Evolutionary conservation across 768 basidiomycete genomes (phyloP).

Genomic region (Lactarius hengduanensis): DNA sequence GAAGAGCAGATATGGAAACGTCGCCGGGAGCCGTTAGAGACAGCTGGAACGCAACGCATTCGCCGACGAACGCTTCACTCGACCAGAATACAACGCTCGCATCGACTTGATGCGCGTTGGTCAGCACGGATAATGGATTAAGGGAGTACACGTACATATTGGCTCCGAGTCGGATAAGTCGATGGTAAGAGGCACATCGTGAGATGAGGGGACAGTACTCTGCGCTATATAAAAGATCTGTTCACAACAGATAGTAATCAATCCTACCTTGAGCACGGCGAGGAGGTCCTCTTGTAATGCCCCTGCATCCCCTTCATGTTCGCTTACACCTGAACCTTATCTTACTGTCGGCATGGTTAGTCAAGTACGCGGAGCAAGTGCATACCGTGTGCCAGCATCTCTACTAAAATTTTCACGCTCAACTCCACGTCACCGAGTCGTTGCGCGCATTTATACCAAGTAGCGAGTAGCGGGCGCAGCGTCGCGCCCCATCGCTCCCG

Average conservation of each 20-base stretch:
- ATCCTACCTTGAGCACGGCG: conserved; percentile 65
- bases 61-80: conserved; percentile 55
- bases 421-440: conserved; percentile 74
- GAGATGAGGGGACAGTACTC: conserved; percentile 66
- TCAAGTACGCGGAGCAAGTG: not conserved
- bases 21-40: conserved; percentile 52
- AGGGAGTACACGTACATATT: conserved; percentile 49
- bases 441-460: conserved; percentile 84
- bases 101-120: conserved; percentile 49
- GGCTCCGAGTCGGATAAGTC: conserved; percentile 63
- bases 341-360: not conserved
- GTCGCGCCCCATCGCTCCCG: conserved; percentile 77
- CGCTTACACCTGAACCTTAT: conserved; percentile 35
- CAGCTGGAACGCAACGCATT: conserved; percentile 73
- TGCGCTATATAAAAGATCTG: conserved; percentile 33
- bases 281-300: conserved; percentile 67
- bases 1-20: conserved; percentile 53
- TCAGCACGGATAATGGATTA: conserved; percentile 19
- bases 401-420: conserved; percentile 71
- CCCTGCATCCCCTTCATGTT: conserved; percentile 46
- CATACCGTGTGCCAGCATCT: conserved; percentile 80
- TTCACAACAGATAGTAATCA: not conserved
- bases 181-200: conserved; percentile 56
- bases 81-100: conserved; percentile 71
- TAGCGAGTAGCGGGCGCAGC: conserved; percentile 67